Evolutionary conservation across 2,329 filamentous ascomycete genomes (phyloP).

Genomic region (Pestalotiopsis sp.): DNA sequence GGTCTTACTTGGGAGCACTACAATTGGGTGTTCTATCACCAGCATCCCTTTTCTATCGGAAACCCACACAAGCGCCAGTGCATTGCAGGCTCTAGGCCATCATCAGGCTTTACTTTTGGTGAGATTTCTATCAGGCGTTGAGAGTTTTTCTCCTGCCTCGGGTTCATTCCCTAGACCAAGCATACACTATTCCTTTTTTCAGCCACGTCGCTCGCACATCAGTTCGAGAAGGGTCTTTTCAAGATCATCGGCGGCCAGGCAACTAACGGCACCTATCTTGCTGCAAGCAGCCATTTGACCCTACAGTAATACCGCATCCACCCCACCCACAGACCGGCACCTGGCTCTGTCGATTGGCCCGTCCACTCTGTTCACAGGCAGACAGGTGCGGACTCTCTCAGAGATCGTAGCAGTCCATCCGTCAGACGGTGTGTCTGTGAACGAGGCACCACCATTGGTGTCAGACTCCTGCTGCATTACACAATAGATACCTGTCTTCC

Average conservation of each 20-base stretch:
- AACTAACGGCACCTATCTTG: slow-evolving; percentile 25
- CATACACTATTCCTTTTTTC: background rate
- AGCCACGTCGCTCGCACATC: slow-evolving; percentile 4
- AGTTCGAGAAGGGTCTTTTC: background rate
- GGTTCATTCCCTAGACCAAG: background rate
- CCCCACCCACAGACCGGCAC: slow-evolving; percentile 19
- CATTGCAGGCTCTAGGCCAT: slow-evolving; percentile 11
- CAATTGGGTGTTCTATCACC: background rate
- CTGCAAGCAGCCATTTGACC: slow-evolving; percentile 27
- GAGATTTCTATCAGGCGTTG: background rate
- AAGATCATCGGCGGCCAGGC: slow-evolving; percentile 15
- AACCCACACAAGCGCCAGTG: slow-evolving; percentile 1
- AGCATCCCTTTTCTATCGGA: background rate
- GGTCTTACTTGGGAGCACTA: slow-evolving; percentile 8
- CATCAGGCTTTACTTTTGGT: background rate
- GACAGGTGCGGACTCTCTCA: slow-evolving; percentile 13
- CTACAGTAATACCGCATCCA: slow-evolving; percentile 31
- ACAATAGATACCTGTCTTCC: background rate
- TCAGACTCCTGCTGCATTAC: background rate
- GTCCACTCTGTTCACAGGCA: slow-evolving; percentile 11
- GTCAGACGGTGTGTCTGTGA: slow-evolving; percentile 1
- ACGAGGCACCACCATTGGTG: slow-evolving; percentile 4
- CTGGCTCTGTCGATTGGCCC: slow-evolving; percentile 24
- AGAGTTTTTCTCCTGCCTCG: background rate
- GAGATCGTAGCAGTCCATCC: background rate